Conservation (phyloP, 352 stramenopile genomes). For the Phytophthora sp. region DNA sequence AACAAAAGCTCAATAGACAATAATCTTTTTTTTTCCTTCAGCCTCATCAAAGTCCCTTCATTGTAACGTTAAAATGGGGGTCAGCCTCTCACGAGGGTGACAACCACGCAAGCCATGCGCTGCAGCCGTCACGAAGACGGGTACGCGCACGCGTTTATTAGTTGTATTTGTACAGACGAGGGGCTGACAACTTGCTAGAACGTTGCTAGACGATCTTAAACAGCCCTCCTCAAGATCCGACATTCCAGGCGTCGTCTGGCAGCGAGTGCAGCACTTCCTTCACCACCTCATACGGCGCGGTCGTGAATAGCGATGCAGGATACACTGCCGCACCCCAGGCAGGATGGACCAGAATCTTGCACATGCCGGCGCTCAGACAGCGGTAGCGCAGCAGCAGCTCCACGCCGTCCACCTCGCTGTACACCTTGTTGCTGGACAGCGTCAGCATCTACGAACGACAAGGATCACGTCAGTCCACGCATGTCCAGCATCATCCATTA, state of each 20-base stretch:
- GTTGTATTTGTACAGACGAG: conserved; percentile 4
- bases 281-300: conserved; percentile 89
- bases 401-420: conserved; percentile 96
- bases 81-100: conserved; percentile 1
- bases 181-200: not conserved
- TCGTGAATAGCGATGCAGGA: conserved; percentile 96
- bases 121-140: not conserved
- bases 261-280: conserved; percentile 51
- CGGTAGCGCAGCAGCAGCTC: conserved; percentile 87
- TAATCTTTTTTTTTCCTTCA: not conserved
- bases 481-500: not conserved
- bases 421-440: conserved; percentile 93
- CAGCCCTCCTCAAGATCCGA: conserved; percentile 1
- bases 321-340: conserved; percentile 96
- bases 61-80: not conserved
- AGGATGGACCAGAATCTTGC: conserved; percentile 97
- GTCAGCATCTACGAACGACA: conserved; percentile 84
- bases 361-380: conserved; percentile 92
- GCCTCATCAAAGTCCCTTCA: not conserved
- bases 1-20: not conserved
- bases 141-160: conserved; percentile 5
- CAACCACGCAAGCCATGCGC: not conserved
- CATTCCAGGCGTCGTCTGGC: conserved; percentile 39
- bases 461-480: not conserved
- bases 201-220: not conserved